Percentiles rank a stretch among this genome's conserved stretches.
phyloP scores from a whole-genome alignment of 768 basidiomycete species.

The Phanerodontia chrysosporium region DNA sequence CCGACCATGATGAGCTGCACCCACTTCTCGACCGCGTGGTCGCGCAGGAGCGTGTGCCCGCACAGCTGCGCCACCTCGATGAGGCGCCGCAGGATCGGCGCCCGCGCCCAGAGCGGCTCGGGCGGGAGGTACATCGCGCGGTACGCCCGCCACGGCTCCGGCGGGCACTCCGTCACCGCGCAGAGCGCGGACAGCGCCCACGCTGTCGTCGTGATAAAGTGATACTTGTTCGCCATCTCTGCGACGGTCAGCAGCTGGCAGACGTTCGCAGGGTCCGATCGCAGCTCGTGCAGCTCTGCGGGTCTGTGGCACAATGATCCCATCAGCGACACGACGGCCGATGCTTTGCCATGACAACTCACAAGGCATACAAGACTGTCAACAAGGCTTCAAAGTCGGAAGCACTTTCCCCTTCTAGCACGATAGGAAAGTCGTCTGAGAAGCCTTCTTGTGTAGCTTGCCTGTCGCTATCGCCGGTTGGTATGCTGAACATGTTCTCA shows the following conservation, averaged over 20 bases:
- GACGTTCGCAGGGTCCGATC: constrained; percentile 28
- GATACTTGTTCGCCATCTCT: constrained; percentile 37
- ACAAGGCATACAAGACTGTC: constrained; percentile 52
- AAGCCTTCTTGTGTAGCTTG: constrained; percentile 33
- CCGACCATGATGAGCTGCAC: constrained; percentile 28
- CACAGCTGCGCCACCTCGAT: constrained; percentile 32
- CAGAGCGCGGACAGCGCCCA: constrained; percentile 36
- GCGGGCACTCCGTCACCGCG: constrained; percentile 14
- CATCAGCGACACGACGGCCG: neutral
- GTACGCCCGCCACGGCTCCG: constrained; percentile 13
- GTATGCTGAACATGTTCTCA: constrained; percentile 20
- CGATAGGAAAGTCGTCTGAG: constrained; percentile 47
- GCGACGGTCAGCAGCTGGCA: constrained; percentile 35
- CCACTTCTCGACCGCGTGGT: constrained; percentile 30
- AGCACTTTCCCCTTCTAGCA: constrained; percentile 41
- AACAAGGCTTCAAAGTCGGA: constrained; percentile 50
- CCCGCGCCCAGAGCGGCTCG: constrained; percentile 23
- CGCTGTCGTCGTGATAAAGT: constrained; percentile 28
- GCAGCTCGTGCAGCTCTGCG: constrained; percentile 23
- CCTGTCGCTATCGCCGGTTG: neutral
- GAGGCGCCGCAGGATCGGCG: constrained; percentile 30
- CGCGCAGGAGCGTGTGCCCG: constrained; percentile 22
- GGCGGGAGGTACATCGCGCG: constrained; percentile 1
- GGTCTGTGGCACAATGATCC: constrained; percentile 5
- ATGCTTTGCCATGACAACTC: constrained; percentile 12